Base-by-base conservation (phyloP, 2,329 filamentous ascomycete genomes). In the Cercospora sojina region DNA sequence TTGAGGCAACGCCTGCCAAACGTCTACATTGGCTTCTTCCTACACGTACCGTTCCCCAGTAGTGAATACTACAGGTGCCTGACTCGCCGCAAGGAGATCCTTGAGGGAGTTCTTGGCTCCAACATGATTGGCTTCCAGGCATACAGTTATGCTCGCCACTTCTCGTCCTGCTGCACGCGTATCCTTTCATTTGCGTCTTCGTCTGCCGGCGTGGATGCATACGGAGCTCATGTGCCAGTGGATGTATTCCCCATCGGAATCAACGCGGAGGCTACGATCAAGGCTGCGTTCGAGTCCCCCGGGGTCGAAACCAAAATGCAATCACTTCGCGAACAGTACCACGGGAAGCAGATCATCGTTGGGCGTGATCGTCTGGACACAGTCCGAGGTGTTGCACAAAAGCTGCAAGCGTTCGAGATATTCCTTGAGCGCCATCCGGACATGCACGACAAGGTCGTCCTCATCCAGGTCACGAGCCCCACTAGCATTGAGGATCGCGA, bases 61-160 rank as follows among this genome's bases (percentile, higher is more conserved):
- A 96, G 92, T 83, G 95, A 98, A 79, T 97, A 96, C 77, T 87
- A 97, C 77, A 88, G 93, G 57, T 97, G 93, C 78, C 83, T 97
- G 64, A 91, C 92, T 41, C 88, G 92, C 70, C 88, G 94, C 72
- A 97, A 96, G 79, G 93, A 97, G 77, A 85, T 98, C 10, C 83
- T 98, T 13, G 92, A 95, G 72, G 95, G 95, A 58, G 88, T 97
- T 56, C 84, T 98, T 49, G 93, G 94, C 18, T 88, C 94, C 64
- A 97, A 97, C 79, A 89, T 98, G 82, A 88, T 98, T 69, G 93
- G 93, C 0, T 97, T 98, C 81, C 94, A 98, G 79, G 95, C 93
- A 7, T 95, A 93, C 81, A 95, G 93, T 78, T 98, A 97, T 79
- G 94, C 93, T 13, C 88, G 93, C 25, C 94, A 98, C 79, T 98